Evolutionary conservation across 345 rosid genomes (phyloP), one percentile per base, ranked within the genome.

Genomic region (Barbarea vulgaris): DNA sequence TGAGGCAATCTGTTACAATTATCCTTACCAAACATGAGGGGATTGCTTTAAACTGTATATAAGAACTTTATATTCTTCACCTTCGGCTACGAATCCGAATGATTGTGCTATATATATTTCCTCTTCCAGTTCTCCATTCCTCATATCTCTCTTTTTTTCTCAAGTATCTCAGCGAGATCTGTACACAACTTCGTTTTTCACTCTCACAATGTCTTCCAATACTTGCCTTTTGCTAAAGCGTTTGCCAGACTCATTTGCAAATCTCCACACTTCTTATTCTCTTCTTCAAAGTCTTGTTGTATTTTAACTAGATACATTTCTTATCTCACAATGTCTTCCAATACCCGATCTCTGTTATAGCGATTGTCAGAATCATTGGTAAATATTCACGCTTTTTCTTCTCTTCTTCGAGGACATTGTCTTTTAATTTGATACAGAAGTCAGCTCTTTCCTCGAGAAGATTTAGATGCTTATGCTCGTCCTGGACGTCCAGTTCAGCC

Each of bases 381-480:
- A 41, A 10, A 3, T 30, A 47, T 2, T 0, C 0, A 27, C 4
- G 0, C 3, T 24, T 55, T 2, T 14, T 68, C 3, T 9, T 52
- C 79, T 10, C 28, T 1, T 69, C 70, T 52, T 61, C 56, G 9
- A 69, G 10, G 11, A 5, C n/a, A 3, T 42, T 41, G 18, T 69
- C 64, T 52, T 60, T 69, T 0, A 19, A 13, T 8, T 2, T 41
- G 2, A 68, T 2, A 4, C 47, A 60, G 0, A 8, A 15, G 8
- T 34, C 30, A 0, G 56, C 54, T 60, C 67, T 60, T 3, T 46
- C 28, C 28, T 60, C 28, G 1, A 75, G n/a, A 3, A 3, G 7
- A 0, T 17, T 28, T 3, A 37, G 9, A 30, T 68, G 74, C 0
- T 13, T 5, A 12, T 17, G 17, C n/a, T n/a, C n/a, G n/a, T n/a